These are phyloP conservation scores for Carex kokanica DNA, from an alignment of 176 grass and related monocot species.

Conservation along the genomic window DNA sequence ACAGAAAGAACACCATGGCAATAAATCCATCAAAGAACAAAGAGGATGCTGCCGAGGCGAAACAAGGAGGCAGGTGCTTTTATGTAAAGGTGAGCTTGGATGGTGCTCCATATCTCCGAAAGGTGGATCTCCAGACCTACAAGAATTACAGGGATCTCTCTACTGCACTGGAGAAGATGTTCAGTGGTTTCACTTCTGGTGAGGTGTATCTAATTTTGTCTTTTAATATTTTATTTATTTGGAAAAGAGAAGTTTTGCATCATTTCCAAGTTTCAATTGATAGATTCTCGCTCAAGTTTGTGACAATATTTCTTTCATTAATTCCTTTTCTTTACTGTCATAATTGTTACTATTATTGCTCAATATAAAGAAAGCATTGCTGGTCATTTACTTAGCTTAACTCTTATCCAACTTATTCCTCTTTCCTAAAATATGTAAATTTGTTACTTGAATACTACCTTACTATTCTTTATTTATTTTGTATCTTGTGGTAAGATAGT, in stretches of 20 bases:
- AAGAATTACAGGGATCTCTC: conserved; percentile 73
- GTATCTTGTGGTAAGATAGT: background rate
- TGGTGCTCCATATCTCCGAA: conserved; percentile 76
- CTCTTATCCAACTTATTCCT: background rate
- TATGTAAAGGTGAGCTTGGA: conserved; percentile 95
- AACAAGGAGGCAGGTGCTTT: conserved; percentile 38
- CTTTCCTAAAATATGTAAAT: background rate
- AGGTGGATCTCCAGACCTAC: conserved; percentile 75
- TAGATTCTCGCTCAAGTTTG: background rate
- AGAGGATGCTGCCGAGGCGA: conserved; percentile 30
- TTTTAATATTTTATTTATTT: conserved; percentile 16
- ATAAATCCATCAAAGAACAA: conserved; percentile 48
- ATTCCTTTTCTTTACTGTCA: background rate
- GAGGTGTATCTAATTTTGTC: conserved; percentile 27
- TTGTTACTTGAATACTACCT: background rate
- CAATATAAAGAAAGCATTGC: background rate
- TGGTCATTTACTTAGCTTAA: background rate
- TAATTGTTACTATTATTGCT: conserved; percentile 5
- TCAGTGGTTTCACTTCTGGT: conserved; percentile 70
- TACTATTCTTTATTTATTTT: background rate
- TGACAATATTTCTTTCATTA: background rate
- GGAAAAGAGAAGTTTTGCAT: background rate
- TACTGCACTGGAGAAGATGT: conserved; percentile 65
- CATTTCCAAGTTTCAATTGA: background rate
- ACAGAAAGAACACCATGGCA: conserved; percentile 80